Evolutionary conservation across 371 early-diverging fungal species (phyloP).

Genomic region (Mucor saturninus): DNA sequence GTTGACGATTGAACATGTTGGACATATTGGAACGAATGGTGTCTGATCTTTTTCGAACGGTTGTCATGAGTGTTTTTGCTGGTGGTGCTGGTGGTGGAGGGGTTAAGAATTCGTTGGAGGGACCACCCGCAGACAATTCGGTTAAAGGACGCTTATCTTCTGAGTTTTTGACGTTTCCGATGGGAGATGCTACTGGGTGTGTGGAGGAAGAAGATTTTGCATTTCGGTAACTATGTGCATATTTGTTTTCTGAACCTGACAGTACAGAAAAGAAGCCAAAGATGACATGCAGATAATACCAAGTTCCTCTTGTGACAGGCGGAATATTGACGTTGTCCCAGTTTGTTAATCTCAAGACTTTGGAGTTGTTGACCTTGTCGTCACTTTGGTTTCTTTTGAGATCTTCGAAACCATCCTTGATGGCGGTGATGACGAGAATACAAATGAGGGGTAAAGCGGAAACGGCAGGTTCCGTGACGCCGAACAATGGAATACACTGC

Average conservation of each 20-base stretch:
- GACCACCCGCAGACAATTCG: background rate
- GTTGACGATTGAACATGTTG: constrained; percentile 32
- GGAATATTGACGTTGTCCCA: constrained; percentile 65
- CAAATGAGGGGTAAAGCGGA: constrained; percentile 84
- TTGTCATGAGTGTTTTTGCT: constrained; percentile 30
- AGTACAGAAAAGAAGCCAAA: constrained; percentile 38
- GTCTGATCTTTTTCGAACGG: constrained; percentile 47
- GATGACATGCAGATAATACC: constrained; percentile 48
- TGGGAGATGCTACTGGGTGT: background rate
- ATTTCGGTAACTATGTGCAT: constrained; percentile 27
- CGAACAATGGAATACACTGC: constrained; percentile 75
- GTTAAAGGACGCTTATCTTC: constrained; percentile 24
- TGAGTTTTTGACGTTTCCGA: constrained; percentile 10
- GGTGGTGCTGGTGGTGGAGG: constrained; percentile 1
- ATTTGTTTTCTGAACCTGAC: constrained; percentile 37
- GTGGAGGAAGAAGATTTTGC: constrained; percentile 2
- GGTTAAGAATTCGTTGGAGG: background rate
- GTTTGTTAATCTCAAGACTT: constrained; percentile 54
- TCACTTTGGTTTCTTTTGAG: constrained; percentile 73
- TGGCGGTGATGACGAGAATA: constrained; percentile 81
- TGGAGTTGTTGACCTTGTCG: constrained; percentile 70
- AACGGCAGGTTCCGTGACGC: constrained; percentile 80
- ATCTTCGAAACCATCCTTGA: constrained; percentile 93
- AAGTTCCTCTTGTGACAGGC: constrained; percentile 28
- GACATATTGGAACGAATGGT: constrained; percentile 49